These are phyloP conservation scores for Ceratobasidium sp. DNA, from an alignment of 1,284 basidiomycete species.

Conservation along the genomic window DNA sequence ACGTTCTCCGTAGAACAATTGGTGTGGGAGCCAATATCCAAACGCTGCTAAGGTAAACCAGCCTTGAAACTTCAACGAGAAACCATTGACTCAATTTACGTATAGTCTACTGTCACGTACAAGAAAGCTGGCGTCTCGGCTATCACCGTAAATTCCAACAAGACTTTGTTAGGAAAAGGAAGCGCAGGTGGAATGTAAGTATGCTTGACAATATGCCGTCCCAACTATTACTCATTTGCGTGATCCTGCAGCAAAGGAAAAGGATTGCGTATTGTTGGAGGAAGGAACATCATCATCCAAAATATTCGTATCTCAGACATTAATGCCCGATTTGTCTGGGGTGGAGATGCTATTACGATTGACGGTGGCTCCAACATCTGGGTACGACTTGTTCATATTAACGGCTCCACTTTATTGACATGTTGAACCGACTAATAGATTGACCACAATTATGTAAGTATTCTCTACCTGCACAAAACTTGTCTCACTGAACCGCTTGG, in stretches of 20 bases:
- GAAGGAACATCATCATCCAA: slow-evolving; percentile 51
- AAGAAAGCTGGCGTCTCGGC: slow-evolving; percentile 31
- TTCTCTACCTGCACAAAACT: neutral
- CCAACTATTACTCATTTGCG: slow-evolving; percentile 36
- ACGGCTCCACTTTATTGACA: neutral
- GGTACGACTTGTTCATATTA: slow-evolving; percentile 42
- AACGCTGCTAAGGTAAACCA: slow-evolving; percentile 25
- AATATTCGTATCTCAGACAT: slow-evolving; percentile 48
- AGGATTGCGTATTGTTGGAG: slow-evolving; percentile 48
- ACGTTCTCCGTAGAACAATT: slow-evolving; percentile 43
- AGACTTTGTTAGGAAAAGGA: slow-evolving; percentile 49
- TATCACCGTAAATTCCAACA: slow-evolving; percentile 48
- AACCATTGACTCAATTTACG: neutral
- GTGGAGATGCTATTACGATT: slow-evolving; percentile 46
- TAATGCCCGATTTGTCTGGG: slow-evolving; percentile 47
- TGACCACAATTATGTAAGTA: slow-evolving; percentile 45
- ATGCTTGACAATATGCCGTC: neutral
- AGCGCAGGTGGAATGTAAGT: slow-evolving; percentile 41
- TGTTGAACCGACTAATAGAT: slow-evolving; percentile 26
- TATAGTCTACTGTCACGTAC: slow-evolving; percentile 37
- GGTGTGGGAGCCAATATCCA: slow-evolving; percentile 50
- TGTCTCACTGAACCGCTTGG: no score
- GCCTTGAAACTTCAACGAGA: neutral
- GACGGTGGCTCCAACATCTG: slow-evolving; percentile 44
- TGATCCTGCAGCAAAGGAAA: slow-evolving; percentile 44